Evolutionary conservation across 2,329 filamentous ascomycete species (phyloP).

Genomic region (Colletotrichum magnum): DNA sequence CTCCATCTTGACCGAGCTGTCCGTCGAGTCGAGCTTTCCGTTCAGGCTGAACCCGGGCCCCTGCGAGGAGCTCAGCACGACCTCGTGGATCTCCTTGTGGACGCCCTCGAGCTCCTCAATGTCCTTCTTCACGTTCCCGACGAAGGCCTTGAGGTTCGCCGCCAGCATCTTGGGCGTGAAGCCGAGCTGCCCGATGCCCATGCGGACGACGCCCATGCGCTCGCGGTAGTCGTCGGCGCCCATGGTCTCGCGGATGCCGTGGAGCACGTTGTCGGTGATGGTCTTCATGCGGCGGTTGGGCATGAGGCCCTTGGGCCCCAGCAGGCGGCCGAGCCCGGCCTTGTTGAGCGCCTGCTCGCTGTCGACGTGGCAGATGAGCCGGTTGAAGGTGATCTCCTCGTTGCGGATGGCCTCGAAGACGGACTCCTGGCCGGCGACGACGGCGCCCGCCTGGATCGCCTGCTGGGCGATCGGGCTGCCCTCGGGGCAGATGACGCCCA

Average conservation of each 20-base stretch:
- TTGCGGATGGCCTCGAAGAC: conserved; percentile 83
- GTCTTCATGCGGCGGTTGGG: conserved; percentile 90
- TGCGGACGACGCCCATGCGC: conserved; percentile 83
- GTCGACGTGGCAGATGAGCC: conserved; percentile 86
- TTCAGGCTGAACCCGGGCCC: conserved; percentile 89
- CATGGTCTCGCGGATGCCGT: conserved; percentile 84
- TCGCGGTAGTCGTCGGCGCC: conserved; percentile 92
- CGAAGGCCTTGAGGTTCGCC: conserved; percentile 84
- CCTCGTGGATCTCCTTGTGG: conserved; percentile 65
- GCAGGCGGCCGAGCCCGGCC: conserved; percentile 81
- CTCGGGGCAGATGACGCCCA: conserved; percentile 93
- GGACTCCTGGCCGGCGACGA: conserved; percentile 86
- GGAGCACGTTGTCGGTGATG: conserved; percentile 83
- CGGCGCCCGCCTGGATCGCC: conserved; percentile 83
- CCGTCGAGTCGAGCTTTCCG: conserved; percentile 78
- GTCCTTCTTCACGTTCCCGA: conserved; percentile 80
- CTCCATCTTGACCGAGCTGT: conserved; percentile 68
- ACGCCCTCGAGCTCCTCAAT: conserved; percentile 67
- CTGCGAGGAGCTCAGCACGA: conserved; percentile 89
- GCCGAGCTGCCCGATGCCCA: conserved; percentile 91
- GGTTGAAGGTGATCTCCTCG: conserved; percentile 88
- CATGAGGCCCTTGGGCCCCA: conserved; percentile 94
- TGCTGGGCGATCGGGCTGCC: conserved; percentile 80
- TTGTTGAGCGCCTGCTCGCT: conserved; percentile 85
- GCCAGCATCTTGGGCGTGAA: conserved; percentile 90